phyloP scores from a whole-genome alignment of 2,329 filamentous ascomycete genomes.

The Penicillium freii region DNA sequence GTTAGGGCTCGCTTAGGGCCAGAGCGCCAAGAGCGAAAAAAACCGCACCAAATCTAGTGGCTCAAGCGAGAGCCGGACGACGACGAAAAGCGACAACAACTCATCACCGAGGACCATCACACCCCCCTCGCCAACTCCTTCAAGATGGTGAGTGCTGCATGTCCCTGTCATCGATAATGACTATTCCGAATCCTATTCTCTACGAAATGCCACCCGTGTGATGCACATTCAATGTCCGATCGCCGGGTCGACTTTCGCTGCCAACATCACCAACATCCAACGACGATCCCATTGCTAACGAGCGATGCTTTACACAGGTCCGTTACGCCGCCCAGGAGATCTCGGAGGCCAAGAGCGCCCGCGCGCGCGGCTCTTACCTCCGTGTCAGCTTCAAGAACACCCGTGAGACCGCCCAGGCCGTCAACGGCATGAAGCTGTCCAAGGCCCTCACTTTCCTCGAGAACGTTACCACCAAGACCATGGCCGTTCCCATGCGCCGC shows the following conservation, averaged over 20 bases:
- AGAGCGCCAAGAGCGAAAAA: constrained; percentile 41
- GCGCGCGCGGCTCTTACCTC: constrained; percentile 97
- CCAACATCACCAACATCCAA: constrained; percentile 7
- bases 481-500: constrained; percentile 97
- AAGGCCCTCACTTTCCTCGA: constrained; percentile 95
- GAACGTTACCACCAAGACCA: constrained; percentile 95
- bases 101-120: constrained; percentile 45
- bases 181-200: constrained; percentile 10
- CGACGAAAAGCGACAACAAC: constrained; percentile 41
- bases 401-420: constrained; percentile 97
- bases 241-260: constrained; percentile 9
- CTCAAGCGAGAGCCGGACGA: constrained; percentile 35
- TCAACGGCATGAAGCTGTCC: constrained; percentile 98
- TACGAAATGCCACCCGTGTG: constrained; percentile 14
- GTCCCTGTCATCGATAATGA: constrained; percentile 11
- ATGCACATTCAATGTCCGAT: constrained; percentile 12
- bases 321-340: constrained; percentile 94
- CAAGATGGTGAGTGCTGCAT: constrained; percentile 47
- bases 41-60: constrained; percentile 39
- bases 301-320: constrained; percentile 59
- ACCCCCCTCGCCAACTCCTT: constrained; percentile 42
- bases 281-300: constrained; percentile 31
- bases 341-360: constrained; percentile 86
- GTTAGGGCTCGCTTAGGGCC: constrained; percentile 46
- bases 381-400: constrained; percentile 99